A percentile compares a stretch with the other conserved stretches of the same genome.
These are phyloP conservation scores for Penicillium thymicola DNA, from an alignment of 2,329 filamentous ascomycete genomes.

Conservation along the genomic window DNA sequence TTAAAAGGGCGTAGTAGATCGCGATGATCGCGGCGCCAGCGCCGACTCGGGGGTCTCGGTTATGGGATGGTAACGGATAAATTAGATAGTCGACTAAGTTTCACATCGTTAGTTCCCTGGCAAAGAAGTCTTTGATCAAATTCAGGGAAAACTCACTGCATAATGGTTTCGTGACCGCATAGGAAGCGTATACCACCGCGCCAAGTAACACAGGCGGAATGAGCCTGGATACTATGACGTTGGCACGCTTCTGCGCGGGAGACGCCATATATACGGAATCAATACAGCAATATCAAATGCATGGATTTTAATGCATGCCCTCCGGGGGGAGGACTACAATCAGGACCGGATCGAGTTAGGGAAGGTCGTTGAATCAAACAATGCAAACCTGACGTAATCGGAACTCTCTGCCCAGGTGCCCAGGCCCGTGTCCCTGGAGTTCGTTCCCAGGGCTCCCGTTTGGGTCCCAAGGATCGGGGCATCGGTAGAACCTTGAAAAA, in stretches of 20 bases:
- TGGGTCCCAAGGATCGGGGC: not conserved
- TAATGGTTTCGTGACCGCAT: slow-evolving; percentile 64
- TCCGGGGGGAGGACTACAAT: not conserved
- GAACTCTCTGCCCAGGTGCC: not conserved
- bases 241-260: slow-evolving; percentile 45
- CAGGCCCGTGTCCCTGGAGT: not conserved
- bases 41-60: slow-evolving; percentile 47
- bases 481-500: not conserved
- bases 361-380: slow-evolving; percentile 2
- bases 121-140: not conserved
- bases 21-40: slow-evolving; percentile 67
- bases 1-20: slow-evolving; percentile 68
- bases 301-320: slow-evolving; percentile 6
- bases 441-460: not conserved
- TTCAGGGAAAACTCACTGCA: slow-evolving; percentile 56
- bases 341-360: not conserved
- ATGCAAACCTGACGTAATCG: slow-evolving; percentile 11
- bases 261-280: slow-evolving; percentile 30
- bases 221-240: slow-evolving; percentile 60
- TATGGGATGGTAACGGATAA: slow-evolving; percentile 42
- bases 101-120: not conserved
- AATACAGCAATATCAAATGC: slow-evolving; percentile 16
- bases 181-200: slow-evolving; percentile 67
- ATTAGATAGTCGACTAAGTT: slow-evolving; percentile 68
- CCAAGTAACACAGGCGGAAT: slow-evolving; percentile 68